Percentiles rank a stretch among this genome's conserved stretches.
Evolutionary conservation across 257 asterid genomes (phyloP).

Genomic region (Forsythia suspensa): DNA sequence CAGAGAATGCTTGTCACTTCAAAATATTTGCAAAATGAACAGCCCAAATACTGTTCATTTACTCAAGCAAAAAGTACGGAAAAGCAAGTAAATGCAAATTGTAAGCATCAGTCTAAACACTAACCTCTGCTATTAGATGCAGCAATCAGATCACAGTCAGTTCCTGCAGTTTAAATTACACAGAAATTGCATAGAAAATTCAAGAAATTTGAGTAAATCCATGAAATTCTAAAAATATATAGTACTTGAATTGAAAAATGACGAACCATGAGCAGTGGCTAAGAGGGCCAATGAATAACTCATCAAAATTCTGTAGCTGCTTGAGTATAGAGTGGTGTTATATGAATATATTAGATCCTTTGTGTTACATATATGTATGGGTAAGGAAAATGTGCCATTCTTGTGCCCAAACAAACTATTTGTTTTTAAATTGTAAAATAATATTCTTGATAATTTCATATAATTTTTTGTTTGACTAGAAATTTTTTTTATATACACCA

Average conservation of each 20-base stretch:
- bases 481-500: no score
- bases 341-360: not conserved
- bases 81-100: not conserved
- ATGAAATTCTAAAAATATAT: not conserved
- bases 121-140: no score
- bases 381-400: not conserved
- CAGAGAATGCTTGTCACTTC: not conserved
- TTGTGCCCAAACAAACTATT: no score
- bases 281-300: slow-evolving; percentile 10
- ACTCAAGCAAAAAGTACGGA: not conserved
- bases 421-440: no score
- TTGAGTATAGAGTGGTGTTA: slow-evolving; percentile 19
- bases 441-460: no score
- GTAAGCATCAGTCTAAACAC: not conserved
- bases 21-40: not conserved
- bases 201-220: not conserved
- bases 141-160: no score
- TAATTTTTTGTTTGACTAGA: no score
- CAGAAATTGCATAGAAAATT: not conserved
- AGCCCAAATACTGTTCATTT: not conserved
- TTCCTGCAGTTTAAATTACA: not conserved
- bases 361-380: not conserved
- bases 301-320: slow-evolving; percentile 31
- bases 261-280: slow-evolving; percentile 32
- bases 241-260: not conserved